Evolutionary conservation across 2,329 filamentous ascomycete genomes (phyloP).

Genomic region (Diaporthe velutina): DNA sequence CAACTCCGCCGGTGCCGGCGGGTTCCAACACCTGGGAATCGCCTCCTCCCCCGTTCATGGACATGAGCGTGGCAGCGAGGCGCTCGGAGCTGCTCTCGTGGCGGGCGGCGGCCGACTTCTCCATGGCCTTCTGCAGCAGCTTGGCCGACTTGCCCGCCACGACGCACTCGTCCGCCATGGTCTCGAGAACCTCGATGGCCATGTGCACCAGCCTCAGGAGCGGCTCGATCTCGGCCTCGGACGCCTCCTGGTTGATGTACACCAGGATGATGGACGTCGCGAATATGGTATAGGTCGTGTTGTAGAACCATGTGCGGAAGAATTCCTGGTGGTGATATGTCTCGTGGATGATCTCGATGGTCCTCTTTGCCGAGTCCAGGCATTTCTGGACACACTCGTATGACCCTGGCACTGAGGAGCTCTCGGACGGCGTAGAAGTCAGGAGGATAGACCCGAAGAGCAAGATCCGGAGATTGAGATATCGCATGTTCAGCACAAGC

Average conservation of each 20-base stretch:
- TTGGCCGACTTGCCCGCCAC: constrained; percentile 46
- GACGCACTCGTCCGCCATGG: constrained; percentile 42
- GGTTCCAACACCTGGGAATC: neutral
- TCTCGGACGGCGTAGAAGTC: constrained; percentile 40
- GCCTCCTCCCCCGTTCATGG: constrained; percentile 26
- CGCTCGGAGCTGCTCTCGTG: constrained; percentile 40
- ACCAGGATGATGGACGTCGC: constrained; percentile 48
- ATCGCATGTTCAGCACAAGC: constrained; percentile 45
- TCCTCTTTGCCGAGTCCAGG: constrained; percentile 46
- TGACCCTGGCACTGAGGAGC: constrained; percentile 40
- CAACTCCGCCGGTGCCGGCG: neutral
- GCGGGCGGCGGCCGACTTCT: constrained; percentile 38
- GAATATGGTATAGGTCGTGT: constrained; percentile 48
- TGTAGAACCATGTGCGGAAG: constrained; percentile 49
- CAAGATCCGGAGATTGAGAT: constrained; percentile 46
- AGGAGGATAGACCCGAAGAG: constrained; percentile 46
- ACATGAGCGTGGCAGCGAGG: constrained; percentile 36
- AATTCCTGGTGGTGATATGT: constrained; percentile 48
- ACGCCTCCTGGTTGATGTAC: constrained; percentile 44
- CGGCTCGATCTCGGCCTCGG: constrained; percentile 39
- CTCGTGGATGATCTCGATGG: constrained; percentile 47
- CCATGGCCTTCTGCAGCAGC: constrained; percentile 44
- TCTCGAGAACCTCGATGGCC: constrained; percentile 41
- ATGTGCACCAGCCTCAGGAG: constrained; percentile 43
- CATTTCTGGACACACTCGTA: constrained; percentile 43